Evolutionary conservation across 2,329 filamentous ascomycete genomes (phyloP), one percentile per base, ranked within the genome.

Genomic region (Teratosphaeria gauchensis): DNA sequence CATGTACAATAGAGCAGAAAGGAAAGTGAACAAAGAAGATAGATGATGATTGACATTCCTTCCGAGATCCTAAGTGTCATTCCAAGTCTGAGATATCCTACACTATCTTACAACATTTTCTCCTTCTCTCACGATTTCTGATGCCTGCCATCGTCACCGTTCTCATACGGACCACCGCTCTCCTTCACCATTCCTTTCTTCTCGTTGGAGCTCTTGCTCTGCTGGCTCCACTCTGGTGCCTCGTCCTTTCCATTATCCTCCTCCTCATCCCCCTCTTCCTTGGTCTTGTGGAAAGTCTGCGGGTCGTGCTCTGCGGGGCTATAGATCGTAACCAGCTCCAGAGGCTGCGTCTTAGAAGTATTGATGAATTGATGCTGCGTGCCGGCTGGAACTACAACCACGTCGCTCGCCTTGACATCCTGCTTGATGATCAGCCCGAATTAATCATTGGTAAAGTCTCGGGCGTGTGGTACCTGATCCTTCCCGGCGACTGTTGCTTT

Each of bases 311-410:
- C 84, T 0, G 83, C 83, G 0, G 83, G 83, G 12, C 78, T 78
- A 68, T 86, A 87, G 4, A 86, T 79, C 0, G 84, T 86, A 55
- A 86, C 81, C 42, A 87, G 68, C 63, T 85, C 81, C 56, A 86
- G 68, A 1, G 84, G 83, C 55, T 78, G 77, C 0, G 80, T 76
- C 1, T 84, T 83, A 21, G 65, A 68, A 2, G 76, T 83, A 59
- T 85, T 86, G 55, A 86, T 73, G 68, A 87, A 86, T 66, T 86
- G 83, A 68, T 86, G 84, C 69, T 84, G 81, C 1, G 84, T 86
- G 0, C 84, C 84, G 0, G 84, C 84, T 0, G 84, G 84, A 2
- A 87, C 84, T 55, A 86, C 77, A 28, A 86, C 79, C 16, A 85
- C 71, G 70, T 84, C 76, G 57, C 80, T 80, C 4, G 81, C 80